phyloP scores from a whole-genome alignment of 1,139 yeast genomes.

The Kurtzmaniella quercitrusa region DNA sequence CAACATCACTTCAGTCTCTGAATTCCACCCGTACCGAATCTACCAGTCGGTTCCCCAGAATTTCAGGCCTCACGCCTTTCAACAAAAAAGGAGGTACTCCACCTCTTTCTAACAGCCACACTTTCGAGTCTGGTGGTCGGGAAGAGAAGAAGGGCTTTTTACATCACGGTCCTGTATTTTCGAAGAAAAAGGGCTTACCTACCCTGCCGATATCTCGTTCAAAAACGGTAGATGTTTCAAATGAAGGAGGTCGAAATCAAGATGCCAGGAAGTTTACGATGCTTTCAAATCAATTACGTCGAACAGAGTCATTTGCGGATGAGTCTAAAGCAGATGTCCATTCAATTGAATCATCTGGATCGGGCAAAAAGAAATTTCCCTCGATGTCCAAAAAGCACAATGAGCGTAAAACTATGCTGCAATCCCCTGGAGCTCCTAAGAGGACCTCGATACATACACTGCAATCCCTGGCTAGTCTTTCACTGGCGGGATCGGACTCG shows the following conservation, averaged over 20 bases:
- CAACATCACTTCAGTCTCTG: constrained; percentile 5
- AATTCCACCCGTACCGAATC: constrained; percentile 3
- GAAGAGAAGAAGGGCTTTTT: constrained; percentile 2
- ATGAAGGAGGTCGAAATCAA: constrained; percentile 16
- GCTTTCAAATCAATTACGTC: constrained; percentile 7
- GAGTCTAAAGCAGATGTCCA: constrained; percentile 5
- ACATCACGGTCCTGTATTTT: constrained; percentile 1
- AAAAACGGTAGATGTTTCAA: constrained; percentile 2
- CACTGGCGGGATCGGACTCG: constrained; percentile 11
- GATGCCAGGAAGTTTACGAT: constrained; percentile 15
- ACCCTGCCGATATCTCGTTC: constrained; percentile 7
- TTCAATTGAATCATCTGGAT: constrained; percentile 6
- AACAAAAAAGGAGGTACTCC: background rate
- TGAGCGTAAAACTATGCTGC: constrained; percentile 4
- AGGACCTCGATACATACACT: background rate
- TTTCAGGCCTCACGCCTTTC: constrained; percentile 6
- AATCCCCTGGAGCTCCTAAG: constrained; percentile 7
- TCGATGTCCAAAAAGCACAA: constrained; percentile 5
- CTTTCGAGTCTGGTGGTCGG: constrained; percentile 8
- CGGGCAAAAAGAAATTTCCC: constrained; percentile 2
- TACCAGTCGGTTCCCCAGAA: constrained; percentile 4
- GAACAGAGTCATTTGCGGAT: constrained; percentile 3
- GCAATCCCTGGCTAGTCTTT: constrained; percentile 1
- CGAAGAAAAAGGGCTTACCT: constrained; percentile 9
- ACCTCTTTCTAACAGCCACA: constrained; percentile 11